These are phyloP conservation scores for Naganishia onofrii DNA, from an alignment of 768 basidiomycete species.

Conservation along the genomic window DNA sequence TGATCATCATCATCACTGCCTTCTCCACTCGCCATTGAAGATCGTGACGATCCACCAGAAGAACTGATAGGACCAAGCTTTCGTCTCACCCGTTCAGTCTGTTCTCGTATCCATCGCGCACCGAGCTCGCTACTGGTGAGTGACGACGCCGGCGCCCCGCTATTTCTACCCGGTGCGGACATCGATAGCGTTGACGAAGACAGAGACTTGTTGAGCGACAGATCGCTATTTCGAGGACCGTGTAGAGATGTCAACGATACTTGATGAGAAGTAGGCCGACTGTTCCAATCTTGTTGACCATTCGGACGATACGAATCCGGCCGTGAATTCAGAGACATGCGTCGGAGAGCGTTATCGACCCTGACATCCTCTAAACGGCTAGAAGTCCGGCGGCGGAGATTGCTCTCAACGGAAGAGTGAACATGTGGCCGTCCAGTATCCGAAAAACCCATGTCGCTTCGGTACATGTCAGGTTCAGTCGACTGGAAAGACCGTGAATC, in stretches of 20 bases:
- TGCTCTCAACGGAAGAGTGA: not conserved
- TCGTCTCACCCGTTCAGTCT: conserved; percentile 57
- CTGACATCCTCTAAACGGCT: not conserved
- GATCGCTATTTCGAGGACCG: not conserved
- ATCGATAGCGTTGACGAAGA: not conserved
- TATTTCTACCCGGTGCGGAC: not conserved
- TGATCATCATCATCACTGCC: conserved; percentile 38
- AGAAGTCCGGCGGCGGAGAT: not conserved
- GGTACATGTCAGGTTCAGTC: not conserved
- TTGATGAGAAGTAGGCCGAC: not conserved
- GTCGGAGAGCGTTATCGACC: conserved; percentile 1
- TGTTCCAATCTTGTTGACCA: not conserved
- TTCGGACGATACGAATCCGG: not conserved
- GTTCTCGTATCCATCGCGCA: conserved; percentile 77
- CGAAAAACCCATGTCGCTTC: too few species aligned
- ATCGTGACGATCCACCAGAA: conserved; percentile 5
- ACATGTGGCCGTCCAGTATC: too few species aligned
- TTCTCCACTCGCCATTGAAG: not conserved
- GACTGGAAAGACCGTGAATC: not conserved
- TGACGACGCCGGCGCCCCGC: conserved; percentile 7
- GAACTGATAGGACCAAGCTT: conserved; percentile 52
- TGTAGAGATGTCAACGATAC: not conserved
- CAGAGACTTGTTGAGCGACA: not conserved
- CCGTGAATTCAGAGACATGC: not conserved
- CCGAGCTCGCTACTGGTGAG: conserved; percentile 64